Base-by-base conservation (phyloP, 2,329 filamentous ascomycete species). In the Didymella sp. region DNA sequence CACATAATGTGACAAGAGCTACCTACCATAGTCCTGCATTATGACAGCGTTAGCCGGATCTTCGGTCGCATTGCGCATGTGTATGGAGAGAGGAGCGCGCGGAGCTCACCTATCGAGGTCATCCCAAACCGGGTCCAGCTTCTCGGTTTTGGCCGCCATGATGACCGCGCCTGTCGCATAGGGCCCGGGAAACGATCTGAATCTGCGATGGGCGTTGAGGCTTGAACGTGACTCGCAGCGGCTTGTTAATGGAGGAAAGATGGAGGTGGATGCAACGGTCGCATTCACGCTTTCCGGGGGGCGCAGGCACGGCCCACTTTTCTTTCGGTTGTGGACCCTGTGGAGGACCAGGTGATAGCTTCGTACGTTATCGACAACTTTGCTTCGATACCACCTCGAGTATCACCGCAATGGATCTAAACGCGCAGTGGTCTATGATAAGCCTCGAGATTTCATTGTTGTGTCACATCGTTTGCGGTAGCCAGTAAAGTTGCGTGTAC, bases 91-190 rank as follows among this genome's bases (percentile, higher is more conserved):
- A 57, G 62, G 58, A 43, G 65, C 64, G 63, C 58, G 59, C 67
- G 66, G 59, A 63, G 69, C 86, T 71, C 84, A 91, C 89, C 88
- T 89, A 79, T 91, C 86, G 70, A 90, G 82, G 75, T 91, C 84
- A 72, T 91, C 87, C 89, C 89, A 92, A 58, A 81, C 78, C 63
- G 79, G 76, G 73, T 81, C 79, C 57, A 82, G 71, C 62, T 76
- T 76, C 51, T 72, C 68, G 68, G 68, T 69, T 71, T 80, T 76
- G 68, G 64, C 71, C 58, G 70, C 77, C 78, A 81, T 80, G 64
- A 66, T 82, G 87, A 80, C 81, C 83, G 83, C 79, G 87, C 60
- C 60, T 52, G 61, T 66, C 60, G 67, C 64, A 65, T 61, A 66
- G 54, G 60, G 60, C 54, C 52, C 55, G 60, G 60, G 59, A 61